Evolutionary conservation across 225 moss, liverwort and hornwort species (phyloP).

Genomic region (Lunularia cruciata): DNA sequence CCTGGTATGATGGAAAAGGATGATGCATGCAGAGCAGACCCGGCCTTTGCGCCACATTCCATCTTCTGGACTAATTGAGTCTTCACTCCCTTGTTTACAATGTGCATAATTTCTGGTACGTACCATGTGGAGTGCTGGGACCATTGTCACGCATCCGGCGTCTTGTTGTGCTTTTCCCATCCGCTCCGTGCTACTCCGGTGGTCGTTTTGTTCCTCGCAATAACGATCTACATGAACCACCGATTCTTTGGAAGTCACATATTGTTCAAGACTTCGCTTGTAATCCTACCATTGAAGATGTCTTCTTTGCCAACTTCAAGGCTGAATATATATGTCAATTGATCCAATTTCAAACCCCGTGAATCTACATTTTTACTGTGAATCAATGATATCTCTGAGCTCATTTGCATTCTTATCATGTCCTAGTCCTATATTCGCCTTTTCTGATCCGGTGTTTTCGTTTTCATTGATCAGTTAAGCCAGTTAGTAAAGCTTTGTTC

Average conservation of each 20-base stretch:
- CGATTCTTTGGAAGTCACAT: slow-evolving; percentile 9
- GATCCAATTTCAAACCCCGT: neutral
- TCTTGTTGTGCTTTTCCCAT: neutral
- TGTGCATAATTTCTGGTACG: neutral
- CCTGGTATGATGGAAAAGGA: slow-evolving; percentile 2
- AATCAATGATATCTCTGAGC: neutral
- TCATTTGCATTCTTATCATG: neutral
- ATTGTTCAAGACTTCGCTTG: slow-evolving; percentile 21
- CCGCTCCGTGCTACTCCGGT: neutral
- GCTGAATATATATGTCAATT: slow-evolving; percentile 1
- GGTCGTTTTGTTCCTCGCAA: slow-evolving; percentile 18
- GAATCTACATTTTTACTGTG: too few species aligned
- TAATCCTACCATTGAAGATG: slow-evolving; percentile 10
- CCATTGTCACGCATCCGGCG: neutral
- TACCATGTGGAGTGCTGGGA: slow-evolving; percentile 1
- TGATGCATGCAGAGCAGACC: neutral
- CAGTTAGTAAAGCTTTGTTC: too few species aligned
- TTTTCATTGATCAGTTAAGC: too few species aligned
- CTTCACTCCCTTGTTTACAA: neutral
- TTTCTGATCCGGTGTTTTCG: too few species aligned
- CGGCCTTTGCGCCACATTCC: neutral
- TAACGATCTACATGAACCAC: neutral
- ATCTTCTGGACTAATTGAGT: slow-evolving; percentile 15
- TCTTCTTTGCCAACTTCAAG: neutral
- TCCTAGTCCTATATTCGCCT: neutral